Base-by-base conservation (phyloP, 2,329 filamentous ascomycete genomes). In the Neonectria sp. region DNA sequence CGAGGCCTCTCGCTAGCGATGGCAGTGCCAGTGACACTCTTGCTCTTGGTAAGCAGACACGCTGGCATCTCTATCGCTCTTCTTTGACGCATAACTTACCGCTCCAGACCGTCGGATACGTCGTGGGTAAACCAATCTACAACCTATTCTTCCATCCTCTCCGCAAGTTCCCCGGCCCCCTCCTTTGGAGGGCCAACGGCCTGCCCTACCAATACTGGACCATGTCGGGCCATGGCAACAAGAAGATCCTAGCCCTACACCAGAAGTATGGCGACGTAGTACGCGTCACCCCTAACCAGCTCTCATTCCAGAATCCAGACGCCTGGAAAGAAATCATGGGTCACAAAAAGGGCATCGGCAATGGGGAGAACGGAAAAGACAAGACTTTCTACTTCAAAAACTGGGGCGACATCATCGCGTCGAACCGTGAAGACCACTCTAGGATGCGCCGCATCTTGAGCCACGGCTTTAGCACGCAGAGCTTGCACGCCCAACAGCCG, bases 211-310 rank as follows among this genome's bases (percentile, higher is more conserved):
- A 43, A 6, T 24, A 31, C 3, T n/a, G 11, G 2, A 46, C 15
- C 35, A 11, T 68, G 1, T 55, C 55, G n/a, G 65, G 60, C 2
- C 29, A 11, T 7, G 31, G 17, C 2, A 45, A 57, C 17, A 60
- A 56, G 17, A 43, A 13, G 1, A 53, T 68, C 3, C 33, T 45
- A 11, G 40, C 60, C 2, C 52, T 72, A 7, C 76, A 78, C 27
- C 55, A 73, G 8, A 46, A 64, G 35, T 78, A 78, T 55, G 76
- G 76, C 4, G 63, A 73, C 24, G 76, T 85, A 2, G 77, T 86
- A 6, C 81, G 84, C 4, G 75, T 82, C 8, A 78, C 75, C 0
- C 83, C 84, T 0, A 77, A 80, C 27, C 74, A 79, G 31, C 76
- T 86, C 1, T 78, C 79, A 1, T 69, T 62, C 27, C 49, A 51